Evolutionary conservation across 192 early-diverging fungal species (phyloP).

Genomic region (Coemansia javaensis): DNA sequence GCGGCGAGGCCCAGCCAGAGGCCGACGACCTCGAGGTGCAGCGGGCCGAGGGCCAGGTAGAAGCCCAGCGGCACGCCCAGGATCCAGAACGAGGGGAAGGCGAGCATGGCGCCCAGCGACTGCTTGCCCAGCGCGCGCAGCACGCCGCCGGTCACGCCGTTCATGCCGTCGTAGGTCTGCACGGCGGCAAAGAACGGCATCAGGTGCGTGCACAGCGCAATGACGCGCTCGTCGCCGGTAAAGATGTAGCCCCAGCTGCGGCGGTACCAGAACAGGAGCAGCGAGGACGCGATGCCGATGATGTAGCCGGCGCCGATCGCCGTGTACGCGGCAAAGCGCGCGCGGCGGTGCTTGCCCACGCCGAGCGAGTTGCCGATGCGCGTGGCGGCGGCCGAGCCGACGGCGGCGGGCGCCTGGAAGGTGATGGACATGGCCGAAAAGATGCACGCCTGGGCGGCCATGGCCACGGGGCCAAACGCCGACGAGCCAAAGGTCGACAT

Average conservation of each 20-base stretch:
- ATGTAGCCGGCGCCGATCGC: constrained; percentile 57
- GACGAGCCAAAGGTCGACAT: constrained; percentile 68
- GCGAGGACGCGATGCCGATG: constrained; percentile 56
- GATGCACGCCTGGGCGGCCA: constrained; percentile 81
- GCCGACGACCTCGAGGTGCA: constrained; percentile 49
- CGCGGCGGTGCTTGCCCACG: constrained; percentile 51
- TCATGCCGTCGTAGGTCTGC: constrained; percentile 53
- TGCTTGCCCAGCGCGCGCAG: constrained; percentile 55
- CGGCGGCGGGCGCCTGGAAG: constrained; percentile 65
- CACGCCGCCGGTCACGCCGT: constrained; percentile 54
- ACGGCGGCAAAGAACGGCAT: constrained; percentile 41
- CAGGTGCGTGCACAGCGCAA: constrained; percentile 20
- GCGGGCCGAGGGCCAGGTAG: constrained; percentile 50
- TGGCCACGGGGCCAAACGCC: constrained; percentile 62
- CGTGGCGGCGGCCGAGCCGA: constrained; percentile 72
- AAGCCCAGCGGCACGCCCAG: constrained; percentile 52
- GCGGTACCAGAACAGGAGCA: constrained; percentile 54
- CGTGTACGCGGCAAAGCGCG: constrained; percentile 53
- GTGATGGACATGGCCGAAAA: constrained; percentile 66
- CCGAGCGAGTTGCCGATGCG: constrained; percentile 77
- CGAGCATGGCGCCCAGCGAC: constrained; percentile 45
- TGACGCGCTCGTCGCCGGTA: constrained; percentile 19
- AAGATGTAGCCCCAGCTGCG: constrained; percentile 63
- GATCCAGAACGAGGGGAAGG: constrained; percentile 53
- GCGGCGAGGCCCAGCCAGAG: constrained; percentile 58